Base-by-base conservation (phyloP, 75 land plant species). In the Sequoiadendron giganteum region DNA sequence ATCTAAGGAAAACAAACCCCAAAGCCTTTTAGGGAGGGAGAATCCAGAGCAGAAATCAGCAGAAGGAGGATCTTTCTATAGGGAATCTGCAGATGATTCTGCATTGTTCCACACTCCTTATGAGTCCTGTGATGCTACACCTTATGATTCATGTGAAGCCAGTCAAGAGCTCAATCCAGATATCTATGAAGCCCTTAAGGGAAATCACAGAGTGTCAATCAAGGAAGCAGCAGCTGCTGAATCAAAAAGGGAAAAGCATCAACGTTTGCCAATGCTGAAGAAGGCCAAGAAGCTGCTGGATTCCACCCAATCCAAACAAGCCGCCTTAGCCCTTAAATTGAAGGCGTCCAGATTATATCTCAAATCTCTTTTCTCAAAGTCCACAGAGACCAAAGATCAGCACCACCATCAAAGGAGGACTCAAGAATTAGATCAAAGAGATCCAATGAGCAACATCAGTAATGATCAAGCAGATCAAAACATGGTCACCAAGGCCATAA, bases 101-200 rank as follows among this genome's bases (percentile, higher is more conserved):
- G 32, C 47, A n/a, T 45, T 82, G n/a, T 82, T 25, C n/a, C 47
- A 7, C 76, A 52, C 86, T 61, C 73, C 86, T 85, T 85, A 61
- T 52, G 86, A 54, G 86, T 52, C 58, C 40, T 54, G 86, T 61
- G 86, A 54, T 19, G 86, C 30, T 36, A 85, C 86, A 19, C 72
- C 58, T 34, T 52, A 54, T 61, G 86, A 90, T 52, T 93, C 94
- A 30, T 90, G 96, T 80, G 76, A 89, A 43, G 91, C 86, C 10
- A 94, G 95, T 54, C 79, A 93, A 56, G 95, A 93, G 87, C 77
- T 94, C 32, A 89, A 90, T 87, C 91, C 92, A 32, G 91, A 90
- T 78, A 88, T 89, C 54, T 89, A 90, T 56, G 87, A 88, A 16
- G 90, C 75, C 90, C 10, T 32, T 25, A 85, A 32, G 32, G 61